phyloP scores from a whole-genome alignment of 495 filamentous ascomycete genomes.

The Hypoxylon lienhwacheense region DNA sequence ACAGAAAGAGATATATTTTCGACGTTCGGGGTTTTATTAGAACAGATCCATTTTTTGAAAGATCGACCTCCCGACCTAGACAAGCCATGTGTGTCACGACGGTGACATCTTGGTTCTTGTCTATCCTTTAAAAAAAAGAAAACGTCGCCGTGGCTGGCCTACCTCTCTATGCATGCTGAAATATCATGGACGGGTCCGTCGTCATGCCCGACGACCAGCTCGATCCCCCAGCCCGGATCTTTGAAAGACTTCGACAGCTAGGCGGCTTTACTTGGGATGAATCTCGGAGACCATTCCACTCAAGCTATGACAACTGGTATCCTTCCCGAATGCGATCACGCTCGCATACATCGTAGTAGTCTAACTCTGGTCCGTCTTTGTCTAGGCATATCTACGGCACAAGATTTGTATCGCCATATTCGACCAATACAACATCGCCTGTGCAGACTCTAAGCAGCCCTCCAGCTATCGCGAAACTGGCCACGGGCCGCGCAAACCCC shows the following conservation, averaged over 20 bases:
- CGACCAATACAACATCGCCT: constrained; percentile 34
- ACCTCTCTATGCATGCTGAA: constrained; percentile 28
- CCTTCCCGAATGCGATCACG: constrained; percentile 11
- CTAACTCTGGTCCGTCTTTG: constrained; percentile 21
- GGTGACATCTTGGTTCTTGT: constrained; percentile 36
- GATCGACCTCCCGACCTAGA: constrained; percentile 28
- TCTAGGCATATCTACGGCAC: constrained; percentile 52
- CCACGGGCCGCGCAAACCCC: constrained; percentile 39
- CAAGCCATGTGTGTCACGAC: constrained; percentile 45
- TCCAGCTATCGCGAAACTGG: constrained; percentile 36
- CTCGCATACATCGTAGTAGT: constrained; percentile 14
- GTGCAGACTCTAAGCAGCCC: constrained; percentile 38
- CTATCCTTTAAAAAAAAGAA: constrained; percentile 16
- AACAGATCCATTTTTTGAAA: constrained; percentile 19
- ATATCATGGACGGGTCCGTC: constrained; percentile 53
- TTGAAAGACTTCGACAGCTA: constrained; percentile 70
- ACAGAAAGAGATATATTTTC: too few species aligned
- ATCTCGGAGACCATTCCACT: constrained; percentile 68
- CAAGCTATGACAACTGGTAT: constrained; percentile 78
- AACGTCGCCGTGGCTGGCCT: constrained; percentile 24
- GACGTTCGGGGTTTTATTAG: too few species aligned
- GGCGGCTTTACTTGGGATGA: constrained; percentile 79
- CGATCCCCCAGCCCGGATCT: constrained; percentile 69
- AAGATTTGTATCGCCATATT: constrained; percentile 49
- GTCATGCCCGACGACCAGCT: constrained; percentile 62